Evolutionary conservation across 2,329 filamentous ascomycete species (phyloP), one percentile per base, ranked within the genome.

Genomic region (Phoma sp.): DNA sequence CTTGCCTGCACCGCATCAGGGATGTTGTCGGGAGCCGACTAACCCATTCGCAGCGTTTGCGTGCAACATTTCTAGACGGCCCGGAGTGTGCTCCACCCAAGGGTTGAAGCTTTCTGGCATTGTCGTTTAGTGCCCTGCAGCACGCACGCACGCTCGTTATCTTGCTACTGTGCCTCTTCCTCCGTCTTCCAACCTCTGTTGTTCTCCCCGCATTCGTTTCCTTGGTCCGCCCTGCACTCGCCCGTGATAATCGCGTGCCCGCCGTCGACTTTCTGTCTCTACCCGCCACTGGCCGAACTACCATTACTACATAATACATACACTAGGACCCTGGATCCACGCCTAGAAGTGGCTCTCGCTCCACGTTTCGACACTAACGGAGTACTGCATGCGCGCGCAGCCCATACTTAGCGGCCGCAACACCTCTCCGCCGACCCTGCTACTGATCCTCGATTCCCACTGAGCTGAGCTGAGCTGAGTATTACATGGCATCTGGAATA

Each of bases 401-500:
- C 36, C 32, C 43, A 13, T 22, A 40, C 37, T 47, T 50, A 50
- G 52, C 42, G 32, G 52, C 53, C 55, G 48, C 53, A 36, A 48
- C 49, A 44, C 45, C 48, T 39, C 37, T 40, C 41, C 36, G 47
- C 48, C 27, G 27, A 29, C 27, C 27, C 27, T 29, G 9, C 27
- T 29, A 29, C 27, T 29, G 27, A 29, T 29, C 27, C 27, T 9
- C 27, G 27, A 29, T 29, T 29, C 6, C 27, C 27, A 29, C 27
- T 29, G 27, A 39, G 33, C 45, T 22, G 37, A 24, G 46, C 55
- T 42, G 47, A 43, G 30, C 52, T 27, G 18, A 39, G 43, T 38
- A 53, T 55, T 68, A 65, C 56, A 75, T 74, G 72, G 72, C 72
- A 52, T 64, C 70, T 38, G 70, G 64, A 59, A 79, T 79, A 70